These are phyloP conservation scores for Pichia cactophila DNA, from an alignment of 1,139 yeast genomes.

Conservation along the genomic window DNA sequence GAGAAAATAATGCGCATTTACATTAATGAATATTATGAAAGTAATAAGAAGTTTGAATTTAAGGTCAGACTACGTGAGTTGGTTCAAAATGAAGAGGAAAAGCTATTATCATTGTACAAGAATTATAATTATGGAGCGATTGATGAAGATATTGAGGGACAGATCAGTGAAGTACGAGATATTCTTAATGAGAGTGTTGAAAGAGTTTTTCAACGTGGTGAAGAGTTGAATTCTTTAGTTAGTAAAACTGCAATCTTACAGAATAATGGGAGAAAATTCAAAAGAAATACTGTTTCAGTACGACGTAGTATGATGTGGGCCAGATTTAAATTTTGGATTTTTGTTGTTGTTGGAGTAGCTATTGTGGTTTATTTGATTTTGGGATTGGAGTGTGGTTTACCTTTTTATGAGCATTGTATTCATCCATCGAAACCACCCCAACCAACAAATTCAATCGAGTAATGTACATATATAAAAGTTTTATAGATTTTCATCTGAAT, in stretches of 20 bases:
- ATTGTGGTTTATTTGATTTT: conserved; percentile 36
- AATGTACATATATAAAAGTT: background rate
- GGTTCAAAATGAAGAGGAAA: conserved; percentile 43
- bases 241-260: conserved; percentile 76
- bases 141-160: conserved; percentile 32
- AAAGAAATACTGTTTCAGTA: conserved; percentile 60
- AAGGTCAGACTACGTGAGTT: conserved; percentile 47
- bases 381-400: conserved; percentile 48
- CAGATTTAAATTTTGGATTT: conserved; percentile 38
- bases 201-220: conserved; percentile 71
- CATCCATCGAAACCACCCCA: conserved; percentile 24
- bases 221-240: conserved; percentile 63
- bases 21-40: conserved; percentile 16
- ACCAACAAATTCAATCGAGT: conserved; percentile 11
- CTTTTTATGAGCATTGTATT: conserved; percentile 28
- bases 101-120: conserved; percentile 27
- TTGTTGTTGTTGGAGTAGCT: conserved; percentile 26
- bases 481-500: background rate
- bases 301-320: conserved; percentile 64
- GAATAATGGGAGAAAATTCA: conserved; percentile 61
- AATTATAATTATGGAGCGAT: conserved; percentile 35
- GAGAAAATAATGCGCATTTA: conserved; percentile 45
- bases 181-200: conserved; percentile 66
- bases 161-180: conserved; percentile 44
- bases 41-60: conserved; percentile 31